Conservation (phyloP, 495 filamentous ascomycete species). For the Pseudoneurospora amorphoporcata region DNA sequence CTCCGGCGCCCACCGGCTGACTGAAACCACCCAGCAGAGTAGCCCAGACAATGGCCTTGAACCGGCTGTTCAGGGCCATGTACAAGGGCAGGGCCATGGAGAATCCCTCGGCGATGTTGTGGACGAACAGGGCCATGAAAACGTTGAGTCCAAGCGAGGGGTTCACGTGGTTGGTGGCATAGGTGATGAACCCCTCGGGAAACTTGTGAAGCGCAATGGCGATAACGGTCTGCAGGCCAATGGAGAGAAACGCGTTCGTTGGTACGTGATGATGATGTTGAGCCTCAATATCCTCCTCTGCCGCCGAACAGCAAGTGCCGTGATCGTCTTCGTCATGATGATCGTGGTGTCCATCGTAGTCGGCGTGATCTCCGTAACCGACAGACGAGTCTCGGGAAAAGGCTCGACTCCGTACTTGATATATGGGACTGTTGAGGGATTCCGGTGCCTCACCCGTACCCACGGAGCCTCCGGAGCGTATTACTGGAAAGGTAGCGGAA, state of each 20-base stretch:
- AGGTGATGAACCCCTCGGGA: conserved; percentile 97
- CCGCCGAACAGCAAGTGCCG: conserved; percentile 15
- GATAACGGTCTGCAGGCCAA: conserved; percentile 84
- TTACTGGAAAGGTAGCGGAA: conserved; percentile 10
- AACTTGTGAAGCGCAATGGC: conserved; percentile 96
- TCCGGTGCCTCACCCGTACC: not conserved
- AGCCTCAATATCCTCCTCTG: conserved; percentile 29
- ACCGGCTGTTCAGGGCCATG: conserved; percentile 67
- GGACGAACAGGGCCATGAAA: conserved; percentile 91
- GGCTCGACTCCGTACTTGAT: not conserved
- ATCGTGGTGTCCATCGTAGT: conserved; percentile 7
- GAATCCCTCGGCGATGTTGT: conserved; percentile 97
- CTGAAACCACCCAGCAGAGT: conserved; percentile 73
- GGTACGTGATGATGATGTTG: conserved; percentile 95
- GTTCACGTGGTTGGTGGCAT: conserved; percentile 93
- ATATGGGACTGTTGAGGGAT: not conserved
- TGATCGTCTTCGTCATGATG: conserved; percentile 16
- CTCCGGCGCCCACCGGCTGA: conserved; percentile 75
- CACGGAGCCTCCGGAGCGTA: not conserved
- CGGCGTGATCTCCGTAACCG: not conserved
- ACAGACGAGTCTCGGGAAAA: not conserved
- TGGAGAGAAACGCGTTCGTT: conserved; percentile 83
- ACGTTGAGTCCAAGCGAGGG: conserved; percentile 78
- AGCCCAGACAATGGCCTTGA: conserved; percentile 75
- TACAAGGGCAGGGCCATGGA: conserved; percentile 86